Base-by-base conservation (phyloP, 768 basidiomycete genomes). In the Hypholoma fasciculare region DNA sequence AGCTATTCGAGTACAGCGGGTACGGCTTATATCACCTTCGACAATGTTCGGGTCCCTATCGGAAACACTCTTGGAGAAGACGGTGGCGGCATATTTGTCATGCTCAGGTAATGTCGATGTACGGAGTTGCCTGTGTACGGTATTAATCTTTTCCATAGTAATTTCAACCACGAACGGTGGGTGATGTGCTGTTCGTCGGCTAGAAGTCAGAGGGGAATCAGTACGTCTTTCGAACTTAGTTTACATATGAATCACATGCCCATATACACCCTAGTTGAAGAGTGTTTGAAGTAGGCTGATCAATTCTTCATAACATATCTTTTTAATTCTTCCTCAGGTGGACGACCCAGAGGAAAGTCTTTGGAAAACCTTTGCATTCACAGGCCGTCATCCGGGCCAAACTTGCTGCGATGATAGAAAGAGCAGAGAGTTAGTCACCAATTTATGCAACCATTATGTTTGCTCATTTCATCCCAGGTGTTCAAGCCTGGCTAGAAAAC, bases 131-230 rank as follows among this genome's bases (percentile, higher is more conserved):
- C 17, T 36, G 20, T 8, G 23, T 13, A 20, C 17, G 2, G 2
- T 4, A 47, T 19, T 48, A n/a, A 20, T 36, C 1, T n/a, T 19
- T 3, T 23, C 3, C 4, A 27, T 68, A 77, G 90, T 58, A 98
- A 96, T 75, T 97, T 96, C 76, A 96, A 96, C 70, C 94, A 96
- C 71, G 94, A 95, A 69, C 88, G 90, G 63, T 96, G 92, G 93
- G 90, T 92, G 26, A 95, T 95, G 89, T 87, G 83, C 67, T 89
- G 89, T 60, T 71, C 80, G 20, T 85, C 84, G 34, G 88, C 88
- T n/a, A 79, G 90, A 57, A 75, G 77, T 56, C 75, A 76, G 54
- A 68, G 76, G 52, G 61, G 62, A 49, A 61, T 70, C 44, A 61
- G 71, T 74, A 43, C 61, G 73, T 63, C 11, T 36, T 36, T 38